These are phyloP conservation scores for Aquilaria malaccensis DNA, from an alignment of 345 rosid genomes.

Conservation along the genomic window DNA sequence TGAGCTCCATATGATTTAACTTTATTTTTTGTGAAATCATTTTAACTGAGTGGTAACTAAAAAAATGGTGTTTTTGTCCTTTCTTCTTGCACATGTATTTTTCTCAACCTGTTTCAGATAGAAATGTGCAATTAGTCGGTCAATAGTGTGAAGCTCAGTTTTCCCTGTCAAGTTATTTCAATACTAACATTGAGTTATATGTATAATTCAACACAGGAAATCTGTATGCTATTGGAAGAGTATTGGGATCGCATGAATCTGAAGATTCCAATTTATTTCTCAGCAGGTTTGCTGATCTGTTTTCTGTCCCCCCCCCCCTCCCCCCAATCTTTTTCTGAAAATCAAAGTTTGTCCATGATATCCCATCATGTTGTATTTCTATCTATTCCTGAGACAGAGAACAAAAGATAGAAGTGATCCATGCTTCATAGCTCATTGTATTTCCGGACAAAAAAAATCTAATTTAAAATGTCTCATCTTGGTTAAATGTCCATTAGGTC, in stretches of 20 bases:
- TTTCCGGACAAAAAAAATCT: too few relatives aligned
- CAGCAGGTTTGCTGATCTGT: slow-evolving; percentile 54
- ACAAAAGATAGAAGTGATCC: too few relatives aligned
- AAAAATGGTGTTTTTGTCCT: background rate
- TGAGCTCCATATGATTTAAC: background rate
- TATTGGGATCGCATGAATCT: slow-evolving; percentile 97
- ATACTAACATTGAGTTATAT: slow-evolving; percentile 2
- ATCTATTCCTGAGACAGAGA: too few relatives aligned
- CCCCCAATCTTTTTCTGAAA: background rate
- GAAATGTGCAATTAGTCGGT: too few relatives aligned
- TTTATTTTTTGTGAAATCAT: background rate
- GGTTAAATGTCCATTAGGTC: too few relatives aligned
- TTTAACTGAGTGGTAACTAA: background rate
- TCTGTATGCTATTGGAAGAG: slow-evolving; percentile 86
- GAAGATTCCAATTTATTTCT: slow-evolving; percentile 89
- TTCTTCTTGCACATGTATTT: background rate
- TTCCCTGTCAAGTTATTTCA: too few relatives aligned
- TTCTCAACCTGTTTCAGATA: background rate
- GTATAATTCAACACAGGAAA: slow-evolving; percentile 41
- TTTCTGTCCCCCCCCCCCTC: background rate
- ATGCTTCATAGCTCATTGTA: too few relatives aligned
- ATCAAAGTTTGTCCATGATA: background rate
- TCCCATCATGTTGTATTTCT: background rate
- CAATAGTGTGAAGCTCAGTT: too few relatives aligned
- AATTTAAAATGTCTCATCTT: too few relatives aligned